Evolutionary conservation across 2,329 filamentous ascomycete genomes (phyloP), one percentile per base, ranked within the genome.

Genomic region (Corynespora cassiicola): DNA sequence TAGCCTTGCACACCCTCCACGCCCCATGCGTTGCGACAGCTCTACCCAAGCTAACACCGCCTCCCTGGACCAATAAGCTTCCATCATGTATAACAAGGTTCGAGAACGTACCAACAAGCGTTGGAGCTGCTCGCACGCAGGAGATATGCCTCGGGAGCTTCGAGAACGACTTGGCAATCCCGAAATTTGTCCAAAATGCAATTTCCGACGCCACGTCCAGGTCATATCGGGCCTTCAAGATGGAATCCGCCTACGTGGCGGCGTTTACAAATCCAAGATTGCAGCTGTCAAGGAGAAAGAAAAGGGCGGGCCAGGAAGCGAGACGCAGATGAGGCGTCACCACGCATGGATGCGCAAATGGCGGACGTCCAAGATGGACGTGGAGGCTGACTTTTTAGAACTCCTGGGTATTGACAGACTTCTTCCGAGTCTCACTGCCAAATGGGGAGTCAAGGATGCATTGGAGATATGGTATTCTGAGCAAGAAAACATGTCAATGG

Each of bases 211-310:
- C 9, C 34, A 40, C 26, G 45, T 49, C 11, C 26, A 29, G 7
- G 36, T 42, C 18, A 37, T 53, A 5, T 36, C 34, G 19, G 31
- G 36, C 9, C 25, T 15, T 6, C 47, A 49, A 22, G 25, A 20
- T 4, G 42, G 17, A 4, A 20, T 55, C 4, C 20, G 29, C 23
- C 16, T 20, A 10, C 50, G 50, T 4, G 45, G 45, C 5, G 47
- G 52, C 16, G 34, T 56, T n/a, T 52, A 52, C 7, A 18, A 30
- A 6, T 51, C 47, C 5, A 40, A 25, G 17, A 12, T 15, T 10
- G 27, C 29, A 9, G 25, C 19, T 19, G 26, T 31, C 31, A 36
- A 38, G 9, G 6, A 17, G 11, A 8, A 30, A 17, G 19, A 4
- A 19, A 6, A 8, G 16, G 19, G 4, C 23, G 12, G 7, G 4